Base-by-base conservation (phyloP, 2,329 filamentous ascomycete species). In the Fusarium nygamai region DNA sequence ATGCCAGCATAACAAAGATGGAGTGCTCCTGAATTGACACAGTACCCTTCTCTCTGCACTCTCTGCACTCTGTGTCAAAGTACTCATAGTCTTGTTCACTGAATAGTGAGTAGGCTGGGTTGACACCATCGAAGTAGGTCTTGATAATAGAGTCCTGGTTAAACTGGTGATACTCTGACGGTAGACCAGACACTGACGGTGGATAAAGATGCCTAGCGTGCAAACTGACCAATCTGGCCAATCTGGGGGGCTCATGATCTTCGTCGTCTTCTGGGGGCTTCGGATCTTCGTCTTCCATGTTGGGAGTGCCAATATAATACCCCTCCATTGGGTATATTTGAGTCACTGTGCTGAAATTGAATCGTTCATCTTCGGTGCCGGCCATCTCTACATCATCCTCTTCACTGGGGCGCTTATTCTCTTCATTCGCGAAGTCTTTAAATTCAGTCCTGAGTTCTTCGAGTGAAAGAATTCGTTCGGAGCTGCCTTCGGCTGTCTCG, bases 1-100 rank as follows among this genome's bases (percentile, higher is more conserved):
- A n/a, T 22, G 71, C 71, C 7, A 72, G 34, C 22, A 72, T 61
- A 5, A 72, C 47, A 24, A 61, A 58, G 14, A 73, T 53, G n/a
- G 47, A 43, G 3, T 56, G 54, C 64, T 47, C 50, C 1, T 53
- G 41, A 31, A 29, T 34, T 27, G 8, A 4, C 39, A 2, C 8
- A 9, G 20, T 8, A 22, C 20, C 41, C 11, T 17, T 8, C 11
- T n/a, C 0, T 24, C n/a, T 24, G 8, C n/a, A 53, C 3, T n/a
- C n/a, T n/a, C n/a, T n/a, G n/a, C n/a, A n/a, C n/a, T n/a, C n/a
- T n/a, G n/a, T n/a, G n/a, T n/a, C n/a, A 33, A 19, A 66, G 27
- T 16, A 1, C 5, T 36, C 33, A 34, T 53, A 53, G 33, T 24
- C 14, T 5, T 11, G 7, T 1, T 29, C 24, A 2, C 16, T 20